phyloP scores from a whole-genome alignment of 2,329 filamentous ascomycete genomes.

The Metarhizium sp. region DNA sequence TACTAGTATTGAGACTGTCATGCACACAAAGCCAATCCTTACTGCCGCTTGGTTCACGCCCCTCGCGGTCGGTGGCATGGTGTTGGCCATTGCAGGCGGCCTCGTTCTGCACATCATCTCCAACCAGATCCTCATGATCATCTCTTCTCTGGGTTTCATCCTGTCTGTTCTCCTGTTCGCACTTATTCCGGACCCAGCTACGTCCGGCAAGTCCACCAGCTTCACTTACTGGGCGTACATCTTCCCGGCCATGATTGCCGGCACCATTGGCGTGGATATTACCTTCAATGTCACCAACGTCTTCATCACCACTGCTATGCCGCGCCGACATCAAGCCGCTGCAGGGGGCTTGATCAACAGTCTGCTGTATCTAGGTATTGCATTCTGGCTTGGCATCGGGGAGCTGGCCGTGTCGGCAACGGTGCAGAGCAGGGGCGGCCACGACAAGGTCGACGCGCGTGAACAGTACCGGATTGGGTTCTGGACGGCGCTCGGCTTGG shows the following conservation, averaged over 20 bases:
- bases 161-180: slow-evolving; percentile 53
- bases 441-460: slow-evolving; percentile 26
- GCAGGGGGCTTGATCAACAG: slow-evolving; percentile 65
- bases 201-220: slow-evolving; percentile 12
- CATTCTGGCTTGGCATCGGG: slow-evolving; percentile 60
- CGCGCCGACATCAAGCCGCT: slow-evolving; percentile 56
- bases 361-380: slow-evolving; percentile 62
- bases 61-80: slow-evolving; percentile 56
- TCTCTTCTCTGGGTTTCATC: slow-evolving; percentile 52
- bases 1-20: slow-evolving; percentile 47
- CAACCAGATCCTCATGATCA: slow-evolving; percentile 51
- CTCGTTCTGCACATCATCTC: slow-evolving; percentile 58
- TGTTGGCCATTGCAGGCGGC: slow-evolving; percentile 54
- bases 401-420: slow-evolving; percentile 52
- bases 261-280: slow-evolving; percentile 66
- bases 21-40: slow-evolving; percentile 49
- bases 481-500: slow-evolving; percentile 53
- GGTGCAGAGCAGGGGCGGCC: slow-evolving; percentile 13
- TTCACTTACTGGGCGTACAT: slow-evolving; percentile 60
- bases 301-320: slow-evolving; percentile 66
- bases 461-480: slow-evolving; percentile 56
- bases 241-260: slow-evolving; percentile 60
- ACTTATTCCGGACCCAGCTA: slow-evolving; percentile 44
- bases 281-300: slow-evolving; percentile 68
- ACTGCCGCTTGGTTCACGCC: slow-evolving; percentile 62